These are phyloP conservation scores for Phytophthora chlamydospora DNA, from an alignment of 352 stramenopile species.

Conservation along the genomic window DNA sequence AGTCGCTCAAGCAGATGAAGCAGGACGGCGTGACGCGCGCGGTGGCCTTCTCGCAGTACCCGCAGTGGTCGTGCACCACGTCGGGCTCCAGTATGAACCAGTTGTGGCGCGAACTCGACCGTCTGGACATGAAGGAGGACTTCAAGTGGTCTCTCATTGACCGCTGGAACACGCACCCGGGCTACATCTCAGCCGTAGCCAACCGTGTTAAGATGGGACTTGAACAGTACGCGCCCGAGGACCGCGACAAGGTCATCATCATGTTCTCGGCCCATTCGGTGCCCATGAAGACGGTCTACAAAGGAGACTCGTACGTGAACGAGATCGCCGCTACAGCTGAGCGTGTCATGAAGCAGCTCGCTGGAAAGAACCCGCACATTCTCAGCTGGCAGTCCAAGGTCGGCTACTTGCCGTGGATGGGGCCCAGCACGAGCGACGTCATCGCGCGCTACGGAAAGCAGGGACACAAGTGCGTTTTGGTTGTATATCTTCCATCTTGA, in stretches of 20 bases:
- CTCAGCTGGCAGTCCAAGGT: slow-evolving; percentile 98
- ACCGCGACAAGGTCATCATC: slow-evolving; percentile 90
- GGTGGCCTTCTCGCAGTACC: slow-evolving; percentile 98
- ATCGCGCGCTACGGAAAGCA: slow-evolving; percentile 92
- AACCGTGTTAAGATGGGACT: slow-evolving; percentile 94
- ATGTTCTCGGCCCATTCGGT: slow-evolving; percentile 92
- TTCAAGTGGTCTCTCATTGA: slow-evolving; percentile 90
- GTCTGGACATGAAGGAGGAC: slow-evolving; percentile 87
- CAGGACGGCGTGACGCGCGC: slow-evolving; percentile 94
- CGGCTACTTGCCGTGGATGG: slow-evolving; percentile 98
- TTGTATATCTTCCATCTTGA: slow-evolving; percentile 3
- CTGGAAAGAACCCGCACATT: slow-evolving; percentile 80
- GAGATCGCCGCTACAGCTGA: slow-evolving; percentile 82
- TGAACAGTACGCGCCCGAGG: slow-evolving; percentile 89
- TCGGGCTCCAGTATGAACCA: slow-evolving; percentile 95
- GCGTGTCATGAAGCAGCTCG: slow-evolving; percentile 75
- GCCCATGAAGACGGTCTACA: slow-evolving; percentile 91
- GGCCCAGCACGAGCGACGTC: slow-evolving; percentile 96
- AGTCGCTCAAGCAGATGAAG: slow-evolving; percentile 95
- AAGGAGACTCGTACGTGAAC: slow-evolving; percentile 88
- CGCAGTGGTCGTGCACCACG: slow-evolving; percentile 98
- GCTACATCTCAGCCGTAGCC: slow-evolving; percentile 95
- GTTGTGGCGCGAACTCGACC: slow-evolving; percentile 82
- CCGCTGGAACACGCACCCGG: slow-evolving; percentile 95
- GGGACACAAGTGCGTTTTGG: slow-evolving; percentile 87